Percentiles rank a stretch among this genome's conserved stretches.
Conservation (phyloP, 129 eudicot species). For the Lactuca saligna region DNA sequence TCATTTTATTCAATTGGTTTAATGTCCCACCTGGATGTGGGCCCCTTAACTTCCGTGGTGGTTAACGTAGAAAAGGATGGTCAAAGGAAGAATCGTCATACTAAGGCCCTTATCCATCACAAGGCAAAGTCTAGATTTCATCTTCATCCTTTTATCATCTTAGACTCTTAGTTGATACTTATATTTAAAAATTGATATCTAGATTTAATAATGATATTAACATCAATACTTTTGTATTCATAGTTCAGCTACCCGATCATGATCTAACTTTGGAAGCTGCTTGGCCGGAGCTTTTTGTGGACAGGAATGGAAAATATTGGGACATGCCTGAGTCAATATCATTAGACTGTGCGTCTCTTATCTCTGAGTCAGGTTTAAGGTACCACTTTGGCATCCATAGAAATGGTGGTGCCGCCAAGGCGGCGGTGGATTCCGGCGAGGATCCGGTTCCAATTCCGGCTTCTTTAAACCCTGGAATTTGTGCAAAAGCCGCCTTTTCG, state of each 20-base stretch:
- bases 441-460: conserved; percentile 59
- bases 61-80: conserved; percentile 68
- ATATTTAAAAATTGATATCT: background rate
- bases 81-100: conserved; percentile 48
- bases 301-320: conserved; percentile 75
- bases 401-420: conserved; percentile 59
- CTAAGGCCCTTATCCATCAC: conserved; percentile 57
- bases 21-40: conserved; percentile 46
- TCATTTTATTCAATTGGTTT: conserved; percentile 65
- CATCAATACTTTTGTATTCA: conserved; percentile 3
- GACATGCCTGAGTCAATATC: conserved; percentile 80
- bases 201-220: conserved; percentile 8
- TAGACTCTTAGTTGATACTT: background rate
- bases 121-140: conserved; percentile 57
- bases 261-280: conserved; percentile 88
- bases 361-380: conserved; percentile 67
- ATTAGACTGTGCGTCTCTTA: conserved; percentile 60
- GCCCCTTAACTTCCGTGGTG: conserved; percentile 46
- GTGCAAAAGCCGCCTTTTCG: conserved; percentile 83
- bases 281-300: conserved; percentile 89
- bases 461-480: conserved; percentile 63
- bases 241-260: conserved; percentile 74
- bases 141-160: background rate
- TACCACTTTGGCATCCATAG: conserved; percentile 81
- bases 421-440: conserved; percentile 33